A percentile compares a stretch with the other conserved stretches of the same genome.
phyloP scores from a whole-genome alignment of 2,329 filamentous ascomycete species.

The Hymenoscyphus albidus region DNA sequence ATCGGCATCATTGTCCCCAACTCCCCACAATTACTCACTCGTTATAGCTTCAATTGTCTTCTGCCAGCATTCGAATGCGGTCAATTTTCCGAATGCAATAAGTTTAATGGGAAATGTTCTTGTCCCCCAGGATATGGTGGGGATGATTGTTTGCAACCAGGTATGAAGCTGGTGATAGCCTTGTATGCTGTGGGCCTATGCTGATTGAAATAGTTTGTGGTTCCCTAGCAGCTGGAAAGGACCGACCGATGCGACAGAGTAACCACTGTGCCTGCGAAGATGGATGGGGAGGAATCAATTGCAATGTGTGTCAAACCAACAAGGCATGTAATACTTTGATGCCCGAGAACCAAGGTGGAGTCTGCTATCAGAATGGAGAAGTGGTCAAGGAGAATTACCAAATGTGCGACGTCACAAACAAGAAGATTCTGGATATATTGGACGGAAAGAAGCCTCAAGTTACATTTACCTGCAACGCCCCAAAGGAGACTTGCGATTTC shows the following conservation, averaged over 20 bases:
- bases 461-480: conserved; percentile 84
- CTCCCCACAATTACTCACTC: conserved; percentile 18
- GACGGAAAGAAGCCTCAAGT: conserved; percentile 85
- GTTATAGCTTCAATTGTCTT: conserved; percentile 88
- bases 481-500: conserved; percentile 79
- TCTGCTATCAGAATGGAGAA: conserved; percentile 89
- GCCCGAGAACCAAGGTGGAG: conserved; percentile 73
- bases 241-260: conserved; percentile 70
- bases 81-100: conserved; percentile 86
- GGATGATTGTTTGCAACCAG: conserved; percentile 83
- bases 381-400: conserved; percentile 94
- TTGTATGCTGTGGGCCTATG: not conserved
- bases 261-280: conserved; percentile 80
- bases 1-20: conserved; percentile 16
- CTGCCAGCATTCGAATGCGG: conserved; percentile 87
- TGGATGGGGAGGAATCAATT: conserved; percentile 96
- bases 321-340: conserved; percentile 84
- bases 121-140: conserved; percentile 92
- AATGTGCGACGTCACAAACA: conserved; percentile 96
- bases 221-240: conserved; percentile 74
- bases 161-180: conserved; percentile 40
- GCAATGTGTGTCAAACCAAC: conserved; percentile 86
- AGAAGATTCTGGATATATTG: conserved; percentile 83
- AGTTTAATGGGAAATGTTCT: conserved; percentile 85
- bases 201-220: conserved; percentile 63